These are phyloP conservation scores for Parathielavia appendiculata DNA, from an alignment of 495 filamentous ascomycete genomes.

Conservation along the genomic window DNA sequence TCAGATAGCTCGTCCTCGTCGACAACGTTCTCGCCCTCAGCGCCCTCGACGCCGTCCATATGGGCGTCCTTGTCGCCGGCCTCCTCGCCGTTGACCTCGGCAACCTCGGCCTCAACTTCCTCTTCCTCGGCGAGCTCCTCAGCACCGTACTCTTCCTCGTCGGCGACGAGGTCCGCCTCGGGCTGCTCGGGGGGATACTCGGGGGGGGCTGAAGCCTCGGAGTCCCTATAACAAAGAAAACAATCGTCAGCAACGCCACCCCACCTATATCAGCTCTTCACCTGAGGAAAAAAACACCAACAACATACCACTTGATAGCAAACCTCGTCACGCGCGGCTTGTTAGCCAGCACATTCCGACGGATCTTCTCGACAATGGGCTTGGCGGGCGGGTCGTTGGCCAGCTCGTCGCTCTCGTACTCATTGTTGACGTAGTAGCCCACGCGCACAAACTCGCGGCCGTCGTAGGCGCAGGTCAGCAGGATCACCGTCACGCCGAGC, in stretches of 20 bases:
- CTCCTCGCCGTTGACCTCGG: constrained; percentile 42
- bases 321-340: constrained; percentile 97
- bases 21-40: constrained; percentile 40
- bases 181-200: constrained; percentile 97
- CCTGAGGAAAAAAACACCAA: not conserved
- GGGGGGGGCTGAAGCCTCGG: constrained; percentile 88
- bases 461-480: constrained; percentile 95
- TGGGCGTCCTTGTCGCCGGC: constrained; percentile 63
- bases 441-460: constrained; percentile 95
- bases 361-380: constrained; percentile 84
- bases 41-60: constrained; percentile 70
- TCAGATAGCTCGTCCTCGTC: constrained; percentile 77
- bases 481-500: constrained; percentile 92
- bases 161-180: constrained; percentile 79
- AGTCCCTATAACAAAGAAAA: constrained; percentile 61
- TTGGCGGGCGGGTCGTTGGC: constrained; percentile 82
- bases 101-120: constrained; percentile 50
- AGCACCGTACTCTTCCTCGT: constrained; percentile 85
- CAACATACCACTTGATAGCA: constrained; percentile 94
- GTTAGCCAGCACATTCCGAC: constrained; percentile 87
- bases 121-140: constrained; percentile 72
- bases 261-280: too few relatives aligned
- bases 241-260: not conserved
- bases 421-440: constrained; percentile 98
- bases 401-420: constrained; percentile 90